Evolutionary conservation across 1,139 yeast genomes (phyloP), one percentile per base, ranked within the genome.

Genomic region (Saccharomyces hybrid): DNA sequence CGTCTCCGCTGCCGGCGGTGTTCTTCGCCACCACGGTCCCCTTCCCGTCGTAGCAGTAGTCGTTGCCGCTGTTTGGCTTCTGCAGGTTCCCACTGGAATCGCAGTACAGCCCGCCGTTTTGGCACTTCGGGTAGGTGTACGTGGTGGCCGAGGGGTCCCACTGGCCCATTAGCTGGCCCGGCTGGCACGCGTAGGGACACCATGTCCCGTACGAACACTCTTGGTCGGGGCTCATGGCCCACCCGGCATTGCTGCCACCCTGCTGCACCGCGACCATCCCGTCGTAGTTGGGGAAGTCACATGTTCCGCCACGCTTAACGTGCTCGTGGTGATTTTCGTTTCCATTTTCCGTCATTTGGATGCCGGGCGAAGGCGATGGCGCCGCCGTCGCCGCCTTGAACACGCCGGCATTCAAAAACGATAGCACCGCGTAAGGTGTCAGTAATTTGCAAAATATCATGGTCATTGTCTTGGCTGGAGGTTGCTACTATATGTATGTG

Each of bases 111-210:
- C 96, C 96, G 63, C 97, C 97, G 65, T 86, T 73, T 76, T 81
- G 84, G 2, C 95, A 86, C 31, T 80, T 77, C n/a, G 89, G 88
- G 64, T 81, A 81, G 6, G 81, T 64, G 71, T 85, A 85, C 2
- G 80, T 60, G 6, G 82, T 83, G 44, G 82, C 83, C 11, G 69
- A 60, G 2, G 83, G 78, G 64, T 85, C 88, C 91, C 90, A 85
- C 70, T 85, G 93, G 29, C 83, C 88, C 83, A 85, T 82, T 55
- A 88, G 71, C 68, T 86, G 80, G 58, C 96, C 96, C 52, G 95
- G 86, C 44, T 89, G 83, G 67, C 96, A 88, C 34, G 96, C 96
- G 68, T 86, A 89, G 42, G 95, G 95, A 71, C 96, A 89, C 79
- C 84, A 86, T 47, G 78, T 75, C 26, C 95, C 95, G 44, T 86